phyloP scores from a whole-genome alignment of 169 alveolate species.

The Cryptosporidium canis region DNA sequence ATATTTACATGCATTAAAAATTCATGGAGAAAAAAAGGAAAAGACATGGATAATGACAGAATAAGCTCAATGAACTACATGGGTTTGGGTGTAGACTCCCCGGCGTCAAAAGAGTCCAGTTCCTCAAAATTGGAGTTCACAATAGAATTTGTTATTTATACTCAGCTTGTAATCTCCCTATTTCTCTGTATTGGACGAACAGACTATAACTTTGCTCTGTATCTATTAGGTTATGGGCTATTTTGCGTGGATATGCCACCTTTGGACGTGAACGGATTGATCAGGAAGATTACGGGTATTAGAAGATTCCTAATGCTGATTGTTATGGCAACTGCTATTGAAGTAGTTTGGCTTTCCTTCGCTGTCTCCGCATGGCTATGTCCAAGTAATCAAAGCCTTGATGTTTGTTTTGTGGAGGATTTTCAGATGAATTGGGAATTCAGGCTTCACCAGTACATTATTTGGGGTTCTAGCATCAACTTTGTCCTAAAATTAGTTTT shows the following conservation, averaged over 20 bases:
- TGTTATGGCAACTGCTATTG: constrained; percentile 30
- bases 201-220: constrained; percentile 50
- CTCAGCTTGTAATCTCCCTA: constrained; percentile 52
- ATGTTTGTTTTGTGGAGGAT: constrained; percentile 68
- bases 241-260: constrained; percentile 67
- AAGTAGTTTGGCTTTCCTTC: constrained; percentile 56
- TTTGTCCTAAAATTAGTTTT: constrained; percentile 29
- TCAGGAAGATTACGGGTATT: constrained; percentile 66
- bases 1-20: not conserved
- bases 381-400: constrained; percentile 50
- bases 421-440: constrained; percentile 72
- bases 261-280: constrained; percentile 44
- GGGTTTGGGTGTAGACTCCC: constrained; percentile 5
- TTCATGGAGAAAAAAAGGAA: not conserved
- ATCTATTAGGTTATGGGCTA: constrained; percentile 42
- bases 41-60: constrained; percentile 62
- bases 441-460: constrained; percentile 20
- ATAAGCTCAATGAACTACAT: not conserved
- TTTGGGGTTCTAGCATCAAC: constrained; percentile 66
- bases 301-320: constrained; percentile 41
- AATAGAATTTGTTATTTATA: constrained; percentile 32
- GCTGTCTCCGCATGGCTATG: constrained; percentile 60
- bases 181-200: constrained; percentile 57
- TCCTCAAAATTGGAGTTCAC: constrained; percentile 7
- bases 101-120: not conserved